A percentile compares a stretch with the other conserved stretches of the same genome.
Evolutionary conservation across 148 eudicot species (phyloP).

Genomic region (Salicornia ramosissima): DNA sequence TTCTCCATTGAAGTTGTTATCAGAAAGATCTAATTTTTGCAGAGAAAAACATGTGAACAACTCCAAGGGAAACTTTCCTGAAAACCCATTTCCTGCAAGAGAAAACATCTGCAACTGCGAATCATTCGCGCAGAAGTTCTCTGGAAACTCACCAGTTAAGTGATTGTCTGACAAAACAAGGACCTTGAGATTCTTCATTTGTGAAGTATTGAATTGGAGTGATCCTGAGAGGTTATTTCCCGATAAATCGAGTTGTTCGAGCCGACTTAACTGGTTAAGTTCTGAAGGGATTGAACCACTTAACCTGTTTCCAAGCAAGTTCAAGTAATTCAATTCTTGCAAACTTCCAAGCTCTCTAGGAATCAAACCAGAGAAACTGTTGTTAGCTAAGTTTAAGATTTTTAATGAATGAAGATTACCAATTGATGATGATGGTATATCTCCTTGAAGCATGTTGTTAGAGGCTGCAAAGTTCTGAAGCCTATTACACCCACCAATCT

Average conservation of each 20-base stretch:
- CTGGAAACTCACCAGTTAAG: slow-evolving; percentile 43
- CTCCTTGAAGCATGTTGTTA: slow-evolving; percentile 63
- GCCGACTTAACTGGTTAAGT: slow-evolving; percentile 44
- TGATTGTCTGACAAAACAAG: slow-evolving; percentile 52
- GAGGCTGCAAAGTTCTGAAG: slow-evolving; percentile 72
- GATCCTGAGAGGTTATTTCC: slow-evolving; percentile 61
- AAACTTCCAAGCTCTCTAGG: slow-evolving; percentile 48
- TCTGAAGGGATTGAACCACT: slow-evolving; percentile 56
- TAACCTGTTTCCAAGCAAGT: slow-evolving; percentile 60
- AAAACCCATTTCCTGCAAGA: slow-evolving; percentile 47
- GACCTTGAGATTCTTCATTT: slow-evolving; percentile 46
- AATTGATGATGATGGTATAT: slow-evolving; percentile 58
- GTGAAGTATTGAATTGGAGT: slow-evolving; percentile 34
- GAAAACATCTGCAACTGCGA: slow-evolving; percentile 44
- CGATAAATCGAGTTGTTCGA: slow-evolving; percentile 59
- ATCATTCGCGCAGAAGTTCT: slow-evolving; percentile 37
- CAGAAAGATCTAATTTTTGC: slow-evolving; percentile 62
- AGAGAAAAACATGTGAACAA: slow-evolving; percentile 54
- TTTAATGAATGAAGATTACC: slow-evolving; percentile 46
- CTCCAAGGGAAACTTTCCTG: slow-evolving; percentile 56
- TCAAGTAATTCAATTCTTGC: slow-evolving; percentile 55
- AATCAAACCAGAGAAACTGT: slow-evolving; percentile 58
- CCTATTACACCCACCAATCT: slow-evolving; percentile 43
- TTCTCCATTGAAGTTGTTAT: slow-evolving; percentile 51
- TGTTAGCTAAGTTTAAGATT: slow-evolving; percentile 73